A percentile compares a stretch with the other conserved stretches of the same genome.
Evolutionary conservation across 805 yeast genomes (phyloP).

Genomic region (Nakazawaea peltata): DNA sequence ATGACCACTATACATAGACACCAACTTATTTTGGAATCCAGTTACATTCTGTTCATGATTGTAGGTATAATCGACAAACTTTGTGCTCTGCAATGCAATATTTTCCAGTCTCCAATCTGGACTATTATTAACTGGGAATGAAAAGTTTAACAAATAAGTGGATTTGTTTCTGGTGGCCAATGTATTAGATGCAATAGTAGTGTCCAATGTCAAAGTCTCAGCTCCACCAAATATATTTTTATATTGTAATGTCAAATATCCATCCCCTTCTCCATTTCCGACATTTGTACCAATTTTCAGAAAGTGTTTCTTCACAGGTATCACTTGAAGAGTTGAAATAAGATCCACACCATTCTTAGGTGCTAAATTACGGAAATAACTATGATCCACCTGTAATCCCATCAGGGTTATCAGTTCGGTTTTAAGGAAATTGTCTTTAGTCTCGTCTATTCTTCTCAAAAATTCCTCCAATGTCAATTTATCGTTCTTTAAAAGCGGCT

Average conservation of each 20-base stretch:
- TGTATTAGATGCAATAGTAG: conserved; percentile 31
- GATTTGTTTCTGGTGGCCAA: conserved; percentile 43
- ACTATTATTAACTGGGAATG: conserved; percentile 35
- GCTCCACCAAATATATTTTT: conserved; percentile 52
- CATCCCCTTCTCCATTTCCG: conserved; percentile 96
- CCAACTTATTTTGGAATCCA: conserved; percentile 34
- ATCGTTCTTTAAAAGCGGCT: conserved; percentile 33
- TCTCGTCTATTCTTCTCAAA: conserved; percentile 31
- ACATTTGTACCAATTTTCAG: conserved; percentile 93
- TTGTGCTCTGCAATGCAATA: conserved; percentile 31
- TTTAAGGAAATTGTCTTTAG: conserved; percentile 34
- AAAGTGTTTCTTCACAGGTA: conserved; percentile 62
- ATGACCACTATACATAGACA: conserved; percentile 22
- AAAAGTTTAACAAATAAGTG: conserved; percentile 38
- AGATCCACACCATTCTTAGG: conserved; percentile 19
- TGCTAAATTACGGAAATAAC: conserved; percentile 12
- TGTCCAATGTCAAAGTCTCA: conserved; percentile 40
- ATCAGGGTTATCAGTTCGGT: conserved; percentile 35
- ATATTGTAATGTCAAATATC: conserved; percentile 71
- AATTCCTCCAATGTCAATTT: conserved; percentile 31
- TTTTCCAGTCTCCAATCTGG: conserved; percentile 32
- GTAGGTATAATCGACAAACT: conserved; percentile 40
- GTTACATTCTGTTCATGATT: conserved; percentile 32
- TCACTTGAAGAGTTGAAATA: conserved; percentile 19
- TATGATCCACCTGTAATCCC: conserved; percentile 23